Evolutionary conservation across 2,329 filamentous ascomycete genomes (phyloP).

Genomic region (Beauveria australis): DNA sequence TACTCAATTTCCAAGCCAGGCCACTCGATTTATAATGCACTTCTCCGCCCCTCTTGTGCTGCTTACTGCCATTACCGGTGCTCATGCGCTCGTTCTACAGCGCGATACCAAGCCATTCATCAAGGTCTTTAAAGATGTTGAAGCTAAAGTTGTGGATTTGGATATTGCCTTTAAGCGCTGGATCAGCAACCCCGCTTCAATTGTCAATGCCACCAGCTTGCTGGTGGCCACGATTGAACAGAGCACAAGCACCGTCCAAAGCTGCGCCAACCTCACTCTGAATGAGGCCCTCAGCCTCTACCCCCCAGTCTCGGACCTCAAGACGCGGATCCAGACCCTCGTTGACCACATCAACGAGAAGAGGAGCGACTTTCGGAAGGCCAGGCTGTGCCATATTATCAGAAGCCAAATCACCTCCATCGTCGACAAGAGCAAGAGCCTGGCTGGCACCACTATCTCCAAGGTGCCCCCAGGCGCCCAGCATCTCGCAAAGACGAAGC

Average conservation of each 20-base stretch:
- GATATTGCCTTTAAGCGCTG: conserved; percentile 16
- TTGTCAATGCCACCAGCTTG: conserved; percentile 12
- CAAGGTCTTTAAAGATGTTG: conserved; percentile 14
- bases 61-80: not conserved
- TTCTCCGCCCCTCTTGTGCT: not conserved
- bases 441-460: conserved; percentile 1
- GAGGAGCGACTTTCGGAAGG: not conserved
- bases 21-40: not conserved
- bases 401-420: not conserved
- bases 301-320: conserved; percentile 15
- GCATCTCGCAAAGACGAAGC: not conserved
- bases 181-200: conserved; percentile 13
- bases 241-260: conserved; percentile 12
- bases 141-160: conserved; percentile 12
- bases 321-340: conserved; percentile 3
- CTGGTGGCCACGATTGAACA: conserved; percentile 13
- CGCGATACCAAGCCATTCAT: not conserved
- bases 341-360: conserved; percentile 14
- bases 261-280: conserved; percentile 14
- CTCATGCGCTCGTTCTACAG: not conserved
- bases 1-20: not conserved
- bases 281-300: conserved; percentile 15
- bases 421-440: not conserved
- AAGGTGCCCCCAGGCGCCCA: not conserved
- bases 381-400: not conserved